A percentile compares a stretch with the other conserved stretches of the same genome.
Conservation (phyloP, 2,329 filamentous ascomycete genomes). For the Cladobotryum mycophilum region DNA sequence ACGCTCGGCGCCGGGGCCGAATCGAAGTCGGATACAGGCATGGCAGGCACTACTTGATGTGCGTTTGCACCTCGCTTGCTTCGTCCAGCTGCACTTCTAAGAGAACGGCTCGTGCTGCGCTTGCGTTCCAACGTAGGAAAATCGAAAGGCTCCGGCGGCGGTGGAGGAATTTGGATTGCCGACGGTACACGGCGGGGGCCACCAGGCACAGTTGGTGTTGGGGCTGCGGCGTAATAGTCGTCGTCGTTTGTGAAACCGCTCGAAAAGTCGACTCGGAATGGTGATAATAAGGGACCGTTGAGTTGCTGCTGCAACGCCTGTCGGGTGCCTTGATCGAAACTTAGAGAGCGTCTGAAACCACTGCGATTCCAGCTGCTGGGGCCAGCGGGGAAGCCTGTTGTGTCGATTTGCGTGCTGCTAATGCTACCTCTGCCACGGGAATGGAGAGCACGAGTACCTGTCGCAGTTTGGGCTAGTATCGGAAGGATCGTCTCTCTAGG, state of each 20-base stretch:
- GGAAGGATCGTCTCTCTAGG: conserved; percentile 42
- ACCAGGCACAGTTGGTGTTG: conserved; percentile 75
- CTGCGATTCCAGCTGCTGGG: conserved; percentile 53
- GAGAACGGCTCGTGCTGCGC: conserved; percentile 51
- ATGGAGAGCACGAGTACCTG: conserved; percentile 32
- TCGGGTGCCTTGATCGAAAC: conserved; percentile 62
- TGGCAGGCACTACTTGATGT: conserved; percentile 18
- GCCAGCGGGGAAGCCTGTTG: conserved; percentile 50
- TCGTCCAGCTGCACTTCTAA: conserved; percentile 40
- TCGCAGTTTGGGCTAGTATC: conserved; percentile 3
- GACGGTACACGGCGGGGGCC: conserved; percentile 58
- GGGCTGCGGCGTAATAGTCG: conserved; percentile 70
- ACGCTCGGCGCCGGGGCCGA: conserved; percentile 53
- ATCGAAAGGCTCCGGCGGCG: conserved; percentile 34
- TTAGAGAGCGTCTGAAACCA: conserved; percentile 54
- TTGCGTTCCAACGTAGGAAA: conserved; percentile 43
- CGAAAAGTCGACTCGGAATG: conserved; percentile 45
- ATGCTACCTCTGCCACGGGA: conserved; percentile 61
- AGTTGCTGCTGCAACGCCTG: conserved; percentile 22
- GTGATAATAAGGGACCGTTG: conserved; percentile 21
- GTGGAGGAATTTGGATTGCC: conserved; percentile 25
- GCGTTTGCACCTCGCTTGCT: conserved; percentile 24
- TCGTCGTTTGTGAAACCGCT: conserved; percentile 48
- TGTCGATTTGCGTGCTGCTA: conserved; percentile 59
- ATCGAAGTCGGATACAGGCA: conserved; percentile 36